phyloP scores from a whole-genome alignment of 2,329 filamentous ascomycete species.

The Microcyclosporella mali region DNA sequence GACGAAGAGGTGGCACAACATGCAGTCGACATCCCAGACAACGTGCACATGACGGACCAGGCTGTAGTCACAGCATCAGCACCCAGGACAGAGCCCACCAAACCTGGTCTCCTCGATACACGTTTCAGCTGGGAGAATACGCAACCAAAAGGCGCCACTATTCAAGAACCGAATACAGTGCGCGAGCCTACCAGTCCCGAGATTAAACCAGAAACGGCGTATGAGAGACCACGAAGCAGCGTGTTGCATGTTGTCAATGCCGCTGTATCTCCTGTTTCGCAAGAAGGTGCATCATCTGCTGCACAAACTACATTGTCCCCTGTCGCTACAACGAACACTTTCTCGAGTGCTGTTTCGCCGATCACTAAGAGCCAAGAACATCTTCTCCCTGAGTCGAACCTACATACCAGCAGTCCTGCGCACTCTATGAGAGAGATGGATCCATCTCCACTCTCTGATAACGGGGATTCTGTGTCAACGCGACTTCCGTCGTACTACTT shows the following conservation, averaged over 20 bases:
- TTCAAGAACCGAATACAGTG: constrained; percentile 8
- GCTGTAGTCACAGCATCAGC: constrained; percentile 26
- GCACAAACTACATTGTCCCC: neutral
- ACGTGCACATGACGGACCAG: constrained; percentile 17
- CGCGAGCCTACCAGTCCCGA: constrained; percentile 20
- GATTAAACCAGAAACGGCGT: constrained; percentile 25
- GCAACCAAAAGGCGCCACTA: neutral
- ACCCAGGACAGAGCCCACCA: constrained; percentile 9
- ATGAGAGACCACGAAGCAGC: constrained; percentile 27
- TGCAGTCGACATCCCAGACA: constrained; percentile 25
- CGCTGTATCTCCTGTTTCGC: constrained; percentile 11
- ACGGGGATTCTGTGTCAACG: constrained; percentile 2
- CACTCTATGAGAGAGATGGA: constrained; percentile 14
- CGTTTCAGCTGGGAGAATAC: constrained; percentile 36
- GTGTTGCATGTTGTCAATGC: constrained; percentile 42
- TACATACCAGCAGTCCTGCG: constrained; percentile 10
- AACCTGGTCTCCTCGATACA: constrained; percentile 25
- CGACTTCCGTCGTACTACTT: constrained; percentile 15
- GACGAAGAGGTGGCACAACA: constrained; percentile 24
- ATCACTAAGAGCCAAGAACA: constrained; percentile 18
- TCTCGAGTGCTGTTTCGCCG: constrained; percentile 11
- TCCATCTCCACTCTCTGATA: constrained; percentile 21
- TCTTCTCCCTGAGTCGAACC: constrained; percentile 12
- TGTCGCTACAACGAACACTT: neutral
- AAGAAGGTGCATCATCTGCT: neutral